Evolutionary conservation across 2,329 filamentous ascomycete species (phyloP).

Genomic region (Sclerotinia spermophila): DNA sequence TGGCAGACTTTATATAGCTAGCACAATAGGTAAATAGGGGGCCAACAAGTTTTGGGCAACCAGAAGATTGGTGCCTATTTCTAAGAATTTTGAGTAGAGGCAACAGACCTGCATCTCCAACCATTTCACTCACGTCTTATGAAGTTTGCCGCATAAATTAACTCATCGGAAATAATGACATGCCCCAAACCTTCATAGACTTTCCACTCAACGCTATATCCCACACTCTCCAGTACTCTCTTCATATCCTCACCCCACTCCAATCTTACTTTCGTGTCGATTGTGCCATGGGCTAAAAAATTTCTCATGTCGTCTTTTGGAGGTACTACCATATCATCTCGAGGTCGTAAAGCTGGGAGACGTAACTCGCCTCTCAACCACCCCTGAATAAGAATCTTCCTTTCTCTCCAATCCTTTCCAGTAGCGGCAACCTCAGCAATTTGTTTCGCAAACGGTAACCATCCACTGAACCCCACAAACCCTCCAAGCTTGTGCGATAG

Average conservation of each 20-base stretch:
- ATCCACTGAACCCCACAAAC: slow-evolving; percentile 30
- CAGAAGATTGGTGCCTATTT: no score
- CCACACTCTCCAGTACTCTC: background rate
- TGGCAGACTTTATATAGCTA: background rate
- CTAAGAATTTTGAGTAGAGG: no score
- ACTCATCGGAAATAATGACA: background rate
- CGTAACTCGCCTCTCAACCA: background rate
- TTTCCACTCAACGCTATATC: slow-evolving; percentile 7
- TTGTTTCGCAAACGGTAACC: slow-evolving; percentile 29
- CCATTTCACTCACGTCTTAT: no score
- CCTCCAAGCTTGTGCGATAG: slow-evolving; percentile 17
- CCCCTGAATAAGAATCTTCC: background rate
- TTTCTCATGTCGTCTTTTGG: slow-evolving; percentile 3
- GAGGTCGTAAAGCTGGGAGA: background rate
- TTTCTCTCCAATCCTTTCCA: background rate
- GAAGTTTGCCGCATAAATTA: background rate
- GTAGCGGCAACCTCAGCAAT: slow-evolving; percentile 10
- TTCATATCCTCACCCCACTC: slow-evolving; percentile 28
- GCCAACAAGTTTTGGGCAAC: background rate
- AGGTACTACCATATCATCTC: background rate
- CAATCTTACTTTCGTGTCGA: slow-evolving; percentile 28
- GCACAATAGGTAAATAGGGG: background rate
- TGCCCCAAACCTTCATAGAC: slow-evolving; percentile 3
- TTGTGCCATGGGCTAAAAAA: slow-evolving; percentile 26
- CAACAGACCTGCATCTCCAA: background rate